Base-by-base conservation (phyloP, 805 yeast species). In the Saturnispora sanitii region DNA sequence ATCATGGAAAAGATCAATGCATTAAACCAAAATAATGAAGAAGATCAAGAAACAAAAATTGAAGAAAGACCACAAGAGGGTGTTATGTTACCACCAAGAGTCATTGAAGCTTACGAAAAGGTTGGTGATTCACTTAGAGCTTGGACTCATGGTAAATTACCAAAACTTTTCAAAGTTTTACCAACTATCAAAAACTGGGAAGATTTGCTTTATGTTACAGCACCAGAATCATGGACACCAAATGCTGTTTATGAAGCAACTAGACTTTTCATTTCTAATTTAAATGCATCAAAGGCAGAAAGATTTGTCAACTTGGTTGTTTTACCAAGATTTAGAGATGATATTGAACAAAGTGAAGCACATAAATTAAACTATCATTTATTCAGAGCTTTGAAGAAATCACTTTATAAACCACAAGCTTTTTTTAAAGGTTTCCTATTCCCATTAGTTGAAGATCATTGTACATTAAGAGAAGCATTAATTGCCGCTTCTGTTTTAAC, bases 111-210 rank as follows among this genome's bases (percentile, higher is more conserved):
- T 1, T 92, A 90, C 59, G 80, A 85, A 36, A 85, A 85, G 56
- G 90, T 92, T 35, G 97, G 97, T 7, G 79, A 78, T 50, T 79
- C 90, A 39, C 68, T 92, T 45, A 72, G 86, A 17, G 77, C 94
- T 4, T 92, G 94, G 76, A 82, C 88, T 30, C 95, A 92, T 54
- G 99, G 98, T 37, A 88, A 88, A 61, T 70, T 92, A 40, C 98
- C 98, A n/a, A 88, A 90, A 55, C 73, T 94, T 26, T 92, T 92
- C 69, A 92, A 92, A 58, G 94, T 92, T 38, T 73, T 94, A 42
- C 99, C 99, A 27, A 74, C 94, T 3, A 71, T 92, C 49, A 81
- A 74, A 51, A 90, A 90, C 63, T 92, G 99, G 99, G 87, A 87
- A 58, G 97, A 90, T 58, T 82, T 92, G 26, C 66, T 92, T 27